These are phyloP conservation scores for Verticillium tricorpus DNA, from an alignment of 2,329 filamentous ascomycete genomes.

Conservation along the genomic window DNA sequence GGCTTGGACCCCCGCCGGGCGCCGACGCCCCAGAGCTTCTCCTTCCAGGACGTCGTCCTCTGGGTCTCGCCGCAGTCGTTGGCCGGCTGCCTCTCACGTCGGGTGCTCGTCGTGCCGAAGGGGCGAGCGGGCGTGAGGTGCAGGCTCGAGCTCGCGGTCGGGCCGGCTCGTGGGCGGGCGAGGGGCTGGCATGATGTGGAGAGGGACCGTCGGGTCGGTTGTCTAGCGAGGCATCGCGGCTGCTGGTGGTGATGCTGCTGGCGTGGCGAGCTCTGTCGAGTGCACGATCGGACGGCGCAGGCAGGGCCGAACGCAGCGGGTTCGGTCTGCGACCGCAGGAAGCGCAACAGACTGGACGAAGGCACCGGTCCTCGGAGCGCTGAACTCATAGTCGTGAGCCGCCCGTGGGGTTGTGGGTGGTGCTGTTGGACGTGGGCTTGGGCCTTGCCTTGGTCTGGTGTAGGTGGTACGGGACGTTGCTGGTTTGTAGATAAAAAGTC, in stretches of 20 bases:
- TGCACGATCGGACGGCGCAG: slow-evolving; percentile 38
- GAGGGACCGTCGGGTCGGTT: slow-evolving; percentile 6
- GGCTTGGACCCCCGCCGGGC: slow-evolving; percentile 32
- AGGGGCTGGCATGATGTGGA: slow-evolving; percentile 5
- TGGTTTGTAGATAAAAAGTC: neutral
- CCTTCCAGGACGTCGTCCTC: slow-evolving; percentile 36
- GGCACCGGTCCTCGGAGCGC: slow-evolving; percentile 41
- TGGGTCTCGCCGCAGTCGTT: slow-evolving; percentile 18
- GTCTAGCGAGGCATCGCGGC: slow-evolving; percentile 3
- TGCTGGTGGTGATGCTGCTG: neutral
- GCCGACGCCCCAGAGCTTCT: slow-evolving; percentile 41
- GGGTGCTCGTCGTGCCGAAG: slow-evolving; percentile 24
- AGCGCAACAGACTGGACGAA: slow-evolving; percentile 60
- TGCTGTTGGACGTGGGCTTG: neutral
- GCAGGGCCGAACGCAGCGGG: slow-evolving; percentile 28
- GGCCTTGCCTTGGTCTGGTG: neutral
- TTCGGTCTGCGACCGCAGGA: slow-evolving; percentile 67
- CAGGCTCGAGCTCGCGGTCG: slow-evolving; percentile 1
- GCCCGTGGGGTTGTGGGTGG: neutral
- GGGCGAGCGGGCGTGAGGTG: neutral
- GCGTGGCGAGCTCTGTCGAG: neutral
- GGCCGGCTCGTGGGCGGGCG: neutral
- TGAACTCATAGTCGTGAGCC: slow-evolving; percentile 27
- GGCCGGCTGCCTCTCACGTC: slow-evolving; percentile 19
- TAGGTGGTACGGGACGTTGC: neutral